These are phyloP conservation scores for Panus rudis DNA, from an alignment of 768 basidiomycete genomes.

Conservation along the genomic window DNA sequence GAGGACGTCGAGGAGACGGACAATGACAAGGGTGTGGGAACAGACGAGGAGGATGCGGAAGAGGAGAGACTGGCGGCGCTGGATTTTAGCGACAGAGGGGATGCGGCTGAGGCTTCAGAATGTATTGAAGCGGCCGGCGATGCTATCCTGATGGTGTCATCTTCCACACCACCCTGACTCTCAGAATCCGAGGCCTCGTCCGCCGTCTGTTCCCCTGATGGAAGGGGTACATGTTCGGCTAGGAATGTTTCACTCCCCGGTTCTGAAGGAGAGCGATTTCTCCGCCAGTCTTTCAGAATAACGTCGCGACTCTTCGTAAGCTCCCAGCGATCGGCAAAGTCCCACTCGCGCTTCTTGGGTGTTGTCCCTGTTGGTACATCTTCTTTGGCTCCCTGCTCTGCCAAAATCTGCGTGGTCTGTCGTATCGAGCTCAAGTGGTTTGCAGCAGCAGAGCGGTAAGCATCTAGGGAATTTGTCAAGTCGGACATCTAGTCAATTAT, in stretches of 20 bases:
- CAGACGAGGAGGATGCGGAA: slow-evolving; percentile 14
- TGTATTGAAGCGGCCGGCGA: too few relatives aligned
- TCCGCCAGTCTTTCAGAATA: slow-evolving; percentile 48
- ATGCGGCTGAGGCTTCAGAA: too few relatives aligned
- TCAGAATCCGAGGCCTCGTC: slow-evolving; percentile 19
- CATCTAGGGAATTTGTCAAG: slow-evolving; percentile 33
- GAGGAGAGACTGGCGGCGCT: slow-evolving; percentile 35
- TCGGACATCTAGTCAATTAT: slow-evolving; percentile 31
- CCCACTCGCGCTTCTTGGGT: slow-evolving; percentile 69
- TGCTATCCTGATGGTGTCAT: slow-evolving; percentile 11
- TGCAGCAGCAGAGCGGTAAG: slow-evolving; percentile 36
- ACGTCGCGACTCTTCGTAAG: slow-evolving; percentile 57
- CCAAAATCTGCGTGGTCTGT: slow-evolving; percentile 41
- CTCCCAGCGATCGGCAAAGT: slow-evolving; percentile 66
- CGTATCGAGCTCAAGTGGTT: slow-evolving; percentile 43
- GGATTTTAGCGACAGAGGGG: slow-evolving; percentile 18
- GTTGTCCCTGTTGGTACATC: slow-evolving; percentile 68
- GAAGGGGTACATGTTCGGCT: slow-evolving; percentile 30
- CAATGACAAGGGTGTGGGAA: slow-evolving; percentile 6
- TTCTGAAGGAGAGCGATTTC: slow-evolving; percentile 23
- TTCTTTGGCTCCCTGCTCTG: slow-evolving; percentile 51
- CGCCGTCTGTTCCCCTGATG: slow-evolving; percentile 21
- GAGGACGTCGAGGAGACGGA: slow-evolving; percentile 3
- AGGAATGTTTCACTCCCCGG: slow-evolving; percentile 30
- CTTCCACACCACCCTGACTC: slow-evolving; percentile 7